Base-by-base conservation (phyloP, 257 asterid genomes). In the Nicotiana benthamiana region DNA sequence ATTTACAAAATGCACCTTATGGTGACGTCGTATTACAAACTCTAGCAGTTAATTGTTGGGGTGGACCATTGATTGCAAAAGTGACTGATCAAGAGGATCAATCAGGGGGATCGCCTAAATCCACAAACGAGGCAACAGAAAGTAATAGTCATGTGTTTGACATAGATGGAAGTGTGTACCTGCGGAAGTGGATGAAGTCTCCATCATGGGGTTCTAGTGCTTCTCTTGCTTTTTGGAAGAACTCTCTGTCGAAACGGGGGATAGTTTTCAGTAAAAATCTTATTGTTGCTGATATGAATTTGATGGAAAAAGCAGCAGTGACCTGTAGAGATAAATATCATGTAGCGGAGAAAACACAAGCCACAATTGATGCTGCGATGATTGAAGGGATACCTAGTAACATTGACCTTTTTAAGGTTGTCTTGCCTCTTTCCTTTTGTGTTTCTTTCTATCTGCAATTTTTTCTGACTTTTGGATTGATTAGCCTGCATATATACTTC, bases 381-480 rank as follows among this genome's bases (percentile, higher is more conserved):
- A 91, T 94, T 63, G 97, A 96, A 85, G 99, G 99, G 75, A 96
- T 96, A 79, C 99, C 99, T 6, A 94, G 97, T 80, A 96, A 96
- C 76, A 94, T 96, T 18, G 99, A 94, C 87, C 99, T 96, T 85
- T 90, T 96, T 53, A 94, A 94, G 99, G 98, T 93, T 84, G 57
- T 48, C 46, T 6, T 56, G 46, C 63, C 36, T 74, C 62, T 79
- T 76, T 9, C 51, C 81, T 48, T 11, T 30, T 56, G 64, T 53
- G n/a, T 11, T 43, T 43, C 54, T 26, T 53, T 53, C 34, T 34
- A 26, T 53, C 72, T 54, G 36, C 28, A 32, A 79, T 24, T 48
- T 12, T 72, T 48, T 74, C 22, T 74, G 24, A 74, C 32, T 48
- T 48, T 51, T 13, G 62, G 62, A 51, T 74, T 74, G 32, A 48